A percentile compares a stretch with the other conserved stretches of the same genome.
These are phyloP conservation scores for Elymus sibiricus DNA, from an alignment of 176 grass and related monocot species.

Conservation along the genomic window DNA sequence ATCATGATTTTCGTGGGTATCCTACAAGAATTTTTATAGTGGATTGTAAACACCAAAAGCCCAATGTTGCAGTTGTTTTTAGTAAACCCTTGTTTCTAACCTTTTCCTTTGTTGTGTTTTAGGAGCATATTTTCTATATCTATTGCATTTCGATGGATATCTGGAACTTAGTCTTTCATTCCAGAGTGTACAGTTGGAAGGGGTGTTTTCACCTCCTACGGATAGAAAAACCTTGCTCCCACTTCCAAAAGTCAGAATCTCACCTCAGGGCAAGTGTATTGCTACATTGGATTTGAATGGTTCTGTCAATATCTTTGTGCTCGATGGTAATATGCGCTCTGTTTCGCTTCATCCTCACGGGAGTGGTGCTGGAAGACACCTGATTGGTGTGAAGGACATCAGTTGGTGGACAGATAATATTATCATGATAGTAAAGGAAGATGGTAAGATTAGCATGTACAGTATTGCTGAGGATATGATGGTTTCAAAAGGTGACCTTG, in stretches of 20 bases:
- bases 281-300: slow-evolving; percentile 82
- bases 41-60: background rate
- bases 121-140: slow-evolving; percentile 63
- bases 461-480: slow-evolving; percentile 42
- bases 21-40: background rate
- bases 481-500: slow-evolving; percentile 55
- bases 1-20: background rate
- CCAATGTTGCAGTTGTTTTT: slow-evolving; percentile 16
- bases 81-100: slow-evolving; percentile 9
- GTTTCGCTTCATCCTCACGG: slow-evolving; percentile 46
- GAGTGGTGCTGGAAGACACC: slow-evolving; percentile 23
- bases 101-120: slow-evolving; percentile 40
- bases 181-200: slow-evolving; percentile 48
- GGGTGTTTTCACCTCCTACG: slow-evolving; percentile 53
- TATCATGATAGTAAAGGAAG: slow-evolving; percentile 58
- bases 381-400: slow-evolving; percentile 65
- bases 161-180: slow-evolving; percentile 51
- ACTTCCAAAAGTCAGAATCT: slow-evolving; percentile 82
- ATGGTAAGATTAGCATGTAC: slow-evolving; percentile 67
- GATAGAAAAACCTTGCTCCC: slow-evolving; percentile 40
- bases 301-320: slow-evolving; percentile 56
- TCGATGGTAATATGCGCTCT: slow-evolving; percentile 37
- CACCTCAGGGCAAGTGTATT: slow-evolving; percentile 68
- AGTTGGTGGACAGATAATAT: slow-evolving; percentile 92
- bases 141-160: slow-evolving; percentile 42